Percentiles rank a stretch among this genome's conserved stretches.
These are phyloP conservation scores for Curvularia sp. DNA, from an alignment of 2,329 filamentous ascomycete species.

Conservation along the genomic window DNA sequence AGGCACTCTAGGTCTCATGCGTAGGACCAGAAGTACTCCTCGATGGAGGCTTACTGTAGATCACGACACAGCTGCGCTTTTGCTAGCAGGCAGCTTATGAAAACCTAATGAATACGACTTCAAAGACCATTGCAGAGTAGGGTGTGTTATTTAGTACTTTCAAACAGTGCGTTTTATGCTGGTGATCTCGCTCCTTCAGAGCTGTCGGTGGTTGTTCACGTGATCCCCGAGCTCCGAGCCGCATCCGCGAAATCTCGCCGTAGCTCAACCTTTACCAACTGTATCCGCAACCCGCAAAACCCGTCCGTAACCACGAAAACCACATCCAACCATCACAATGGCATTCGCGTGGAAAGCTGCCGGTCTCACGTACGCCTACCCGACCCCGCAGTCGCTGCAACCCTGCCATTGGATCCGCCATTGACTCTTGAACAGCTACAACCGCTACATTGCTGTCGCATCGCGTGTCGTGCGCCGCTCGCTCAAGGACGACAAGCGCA, in stretches of 20 bases:
- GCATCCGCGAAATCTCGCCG: conserved; percentile 40
- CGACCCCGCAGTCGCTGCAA: conserved; percentile 2
- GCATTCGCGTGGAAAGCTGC: conserved; percentile 98
- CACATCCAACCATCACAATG: conserved; percentile 70
- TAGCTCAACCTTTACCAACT: conserved; percentile 37
- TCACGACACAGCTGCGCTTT: conserved; percentile 13
- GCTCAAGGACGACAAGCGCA: conserved; percentile 92
- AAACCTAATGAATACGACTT: conserved; percentile 33
- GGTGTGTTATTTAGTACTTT: neutral
- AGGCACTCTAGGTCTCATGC: conserved; percentile 1
- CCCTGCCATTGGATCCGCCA: conserved; percentile 25
- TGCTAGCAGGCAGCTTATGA: conserved; percentile 23
- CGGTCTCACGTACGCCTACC: conserved; percentile 82
- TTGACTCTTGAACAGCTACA: conserved; percentile 75
- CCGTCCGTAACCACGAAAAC: conserved; percentile 35
- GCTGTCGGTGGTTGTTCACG: conserved; percentile 24
- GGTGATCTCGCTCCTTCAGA: neutral
- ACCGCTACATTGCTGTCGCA: conserved; percentile 97
- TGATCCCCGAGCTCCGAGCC: conserved; percentile 37
- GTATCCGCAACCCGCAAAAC: conserved; percentile 33
- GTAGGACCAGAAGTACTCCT: conserved; percentile 1
- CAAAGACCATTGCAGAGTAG: neutral
- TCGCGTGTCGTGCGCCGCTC: conserved; percentile 94
- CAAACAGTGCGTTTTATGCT: neutral
- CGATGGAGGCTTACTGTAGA: conserved; percentile 7